phyloP scores from a whole-genome alignment of 176 grass and related monocot species.

The Microstegium vimineum region DNA sequence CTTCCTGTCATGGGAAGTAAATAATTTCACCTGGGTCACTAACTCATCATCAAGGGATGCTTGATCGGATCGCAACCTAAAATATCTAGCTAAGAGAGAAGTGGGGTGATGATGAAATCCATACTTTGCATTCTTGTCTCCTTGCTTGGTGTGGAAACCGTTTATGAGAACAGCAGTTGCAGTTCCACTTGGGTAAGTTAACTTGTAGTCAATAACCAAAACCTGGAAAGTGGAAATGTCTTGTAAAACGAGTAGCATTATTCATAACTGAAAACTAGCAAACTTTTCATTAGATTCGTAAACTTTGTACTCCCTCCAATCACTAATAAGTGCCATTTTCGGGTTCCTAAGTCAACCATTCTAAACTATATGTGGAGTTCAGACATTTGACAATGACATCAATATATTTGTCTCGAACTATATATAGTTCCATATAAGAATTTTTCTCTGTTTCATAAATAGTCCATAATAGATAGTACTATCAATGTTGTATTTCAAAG shows the following conservation, averaged over 20 bases:
- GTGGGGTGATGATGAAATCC: neutral
- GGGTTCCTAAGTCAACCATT: neutral
- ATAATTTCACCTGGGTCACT: neutral
- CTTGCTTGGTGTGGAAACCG: slow-evolving; percentile 66
- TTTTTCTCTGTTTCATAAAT: too few relatives aligned
- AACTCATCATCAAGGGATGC: neutral
- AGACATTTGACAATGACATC: neutral
- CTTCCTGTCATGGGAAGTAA: slow-evolving; percentile 41
- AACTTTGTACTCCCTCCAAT: neutral
- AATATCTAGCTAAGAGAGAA: neutral
- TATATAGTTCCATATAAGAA: too few relatives aligned
- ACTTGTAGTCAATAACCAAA: slow-evolving; percentile 84
- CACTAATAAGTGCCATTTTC: neutral
- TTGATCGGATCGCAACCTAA: neutral
- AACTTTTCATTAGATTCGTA: neutral
- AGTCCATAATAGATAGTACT: too few relatives aligned
- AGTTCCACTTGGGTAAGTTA: slow-evolving; percentile 85
- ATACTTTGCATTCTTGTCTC: slow-evolving; percentile 85
- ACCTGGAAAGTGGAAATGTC: slow-evolving; percentile 42
- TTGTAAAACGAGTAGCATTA: neutral
- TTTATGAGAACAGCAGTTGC: slow-evolving; percentile 94
- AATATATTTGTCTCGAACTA: neutral
- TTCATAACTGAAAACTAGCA: neutral
- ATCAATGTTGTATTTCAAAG: too few relatives aligned
- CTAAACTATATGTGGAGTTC: neutral